Percentiles rank a stretch among this genome's conserved stretches.
Conservation (phyloP, 768 basidiomycete species). For the Trametes punicea region DNA sequence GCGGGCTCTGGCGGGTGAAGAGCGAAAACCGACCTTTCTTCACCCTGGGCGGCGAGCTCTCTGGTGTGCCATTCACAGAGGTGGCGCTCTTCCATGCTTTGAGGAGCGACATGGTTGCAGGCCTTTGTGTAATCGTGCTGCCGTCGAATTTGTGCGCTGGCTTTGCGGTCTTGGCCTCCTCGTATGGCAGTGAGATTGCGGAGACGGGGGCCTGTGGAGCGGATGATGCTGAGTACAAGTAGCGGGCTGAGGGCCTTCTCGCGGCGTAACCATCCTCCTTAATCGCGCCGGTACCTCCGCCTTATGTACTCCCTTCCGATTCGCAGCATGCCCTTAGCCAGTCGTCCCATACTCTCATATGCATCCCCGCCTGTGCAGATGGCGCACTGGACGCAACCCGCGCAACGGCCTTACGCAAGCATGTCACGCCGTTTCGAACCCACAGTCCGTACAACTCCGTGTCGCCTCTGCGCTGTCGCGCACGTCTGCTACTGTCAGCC, state of each 20-base stretch:
- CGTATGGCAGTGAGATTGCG: not conserved
- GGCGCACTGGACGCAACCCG: not conserved
- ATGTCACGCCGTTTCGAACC: too few species aligned
- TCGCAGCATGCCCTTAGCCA: constrained; percentile 1
- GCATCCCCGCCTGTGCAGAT: not conserved
- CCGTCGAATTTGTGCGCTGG: not conserved
- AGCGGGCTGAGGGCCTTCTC: not conserved
- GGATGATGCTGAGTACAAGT: not conserved
- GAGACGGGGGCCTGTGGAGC: not conserved
- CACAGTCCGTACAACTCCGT: not conserved
- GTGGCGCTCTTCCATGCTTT: constrained; percentile 11
- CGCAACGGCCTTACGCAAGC: too few species aligned
- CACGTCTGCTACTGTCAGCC: not conserved
- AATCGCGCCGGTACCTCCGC: not conserved
- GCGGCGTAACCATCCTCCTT: not conserved
- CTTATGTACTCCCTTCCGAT: not conserved
- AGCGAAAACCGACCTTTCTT: constrained; percentile 6
- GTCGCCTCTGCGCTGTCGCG: not conserved
- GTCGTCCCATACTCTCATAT: not conserved
- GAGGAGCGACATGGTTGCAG: constrained; percentile 4
- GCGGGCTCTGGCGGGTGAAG: not conserved
- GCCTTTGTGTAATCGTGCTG: not conserved
- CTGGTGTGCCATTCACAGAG: constrained; percentile 1
- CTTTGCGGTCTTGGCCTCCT: not conserved
- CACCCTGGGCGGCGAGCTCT: not conserved